These are phyloP conservation scores for Lupinus albus DNA, from an alignment of 306 rosid genomes.

Conservation along the genomic window DNA sequence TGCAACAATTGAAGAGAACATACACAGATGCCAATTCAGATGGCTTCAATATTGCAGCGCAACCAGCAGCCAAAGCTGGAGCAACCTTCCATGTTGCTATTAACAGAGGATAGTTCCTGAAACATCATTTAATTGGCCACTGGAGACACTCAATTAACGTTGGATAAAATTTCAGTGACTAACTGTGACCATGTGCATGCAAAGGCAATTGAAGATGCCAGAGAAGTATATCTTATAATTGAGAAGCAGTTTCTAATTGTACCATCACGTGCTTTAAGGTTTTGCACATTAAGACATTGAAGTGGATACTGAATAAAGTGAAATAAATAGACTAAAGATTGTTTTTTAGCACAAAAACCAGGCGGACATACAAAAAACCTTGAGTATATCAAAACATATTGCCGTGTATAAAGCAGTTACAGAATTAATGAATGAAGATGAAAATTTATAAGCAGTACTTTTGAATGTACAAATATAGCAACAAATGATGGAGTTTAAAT, in stretches of 20 bases:
- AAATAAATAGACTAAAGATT: not conserved
- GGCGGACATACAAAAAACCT: not conserved
- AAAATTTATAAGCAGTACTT: not conserved
- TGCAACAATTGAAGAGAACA: slow-evolving; percentile 39
- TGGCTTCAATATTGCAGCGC: slow-evolving; percentile 94
- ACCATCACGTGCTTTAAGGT: not conserved
- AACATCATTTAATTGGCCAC: slow-evolving; percentile 11
- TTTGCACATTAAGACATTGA: no score
- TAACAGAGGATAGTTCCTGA: slow-evolving; percentile 87
- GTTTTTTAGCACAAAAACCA: not conserved
- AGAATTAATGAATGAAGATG: not conserved
- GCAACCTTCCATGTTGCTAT: slow-evolving; percentile 99
- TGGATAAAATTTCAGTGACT: not conserved
- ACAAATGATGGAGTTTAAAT: not conserved
- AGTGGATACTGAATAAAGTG: no score
- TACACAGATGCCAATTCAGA: slow-evolving; percentile 95
- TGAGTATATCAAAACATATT: no score
- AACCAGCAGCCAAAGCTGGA: slow-evolving; percentile 97
- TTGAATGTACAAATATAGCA: not conserved
- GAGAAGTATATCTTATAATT: not conserved
- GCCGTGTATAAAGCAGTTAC: not conserved
- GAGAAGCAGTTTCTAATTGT: not conserved
- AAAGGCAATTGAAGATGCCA: not conserved
- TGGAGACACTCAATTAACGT: slow-evolving; percentile 1
- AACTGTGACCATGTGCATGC: not conserved